Percentiles rank a stretch among this genome's conserved stretches.
phyloP scores from a whole-genome alignment of 1,284 basidiomycete genomes.

The Tremellales sp. region DNA sequence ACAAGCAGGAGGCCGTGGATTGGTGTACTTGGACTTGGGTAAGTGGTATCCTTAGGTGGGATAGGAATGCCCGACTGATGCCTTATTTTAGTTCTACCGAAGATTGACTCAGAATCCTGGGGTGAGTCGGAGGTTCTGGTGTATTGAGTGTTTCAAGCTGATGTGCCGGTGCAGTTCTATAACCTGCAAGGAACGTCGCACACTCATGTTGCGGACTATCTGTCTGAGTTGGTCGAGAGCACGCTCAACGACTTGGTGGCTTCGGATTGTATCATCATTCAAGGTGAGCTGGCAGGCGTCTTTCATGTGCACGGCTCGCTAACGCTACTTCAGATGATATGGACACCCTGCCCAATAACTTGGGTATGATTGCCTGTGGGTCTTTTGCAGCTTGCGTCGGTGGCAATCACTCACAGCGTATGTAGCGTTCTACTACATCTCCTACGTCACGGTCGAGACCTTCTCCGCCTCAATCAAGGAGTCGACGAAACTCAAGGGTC shows the following conservation, averaged over 20 bases:
- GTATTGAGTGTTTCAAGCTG: slow-evolving; percentile 10
- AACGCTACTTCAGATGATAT: slow-evolving; percentile 66
- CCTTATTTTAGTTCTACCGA: no score
- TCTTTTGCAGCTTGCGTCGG: no score
- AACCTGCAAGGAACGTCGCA: slow-evolving; percentile 90
- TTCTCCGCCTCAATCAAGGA: slow-evolving; percentile 95
- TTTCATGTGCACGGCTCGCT: slow-evolving; percentile 18
- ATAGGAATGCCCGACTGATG: no score
- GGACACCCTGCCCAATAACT: slow-evolving; percentile 84
- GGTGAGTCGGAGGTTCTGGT: slow-evolving; percentile 34
- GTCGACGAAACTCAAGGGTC: slow-evolving; percentile 93
- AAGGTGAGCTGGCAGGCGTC: slow-evolving; percentile 52
- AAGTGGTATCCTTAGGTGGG: no score
- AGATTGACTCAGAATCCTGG: slow-evolving; percentile 83
- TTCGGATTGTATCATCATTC: slow-evolving; percentile 92
- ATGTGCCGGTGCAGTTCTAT: slow-evolving; percentile 59
- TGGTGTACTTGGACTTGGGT: slow-evolving; percentile 50
- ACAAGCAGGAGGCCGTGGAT: slow-evolving; percentile 94
- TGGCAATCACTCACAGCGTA: slow-evolving; percentile 61
- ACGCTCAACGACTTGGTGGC: slow-evolving; percentile 86
- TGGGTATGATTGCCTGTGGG: slow-evolving; percentile 98
- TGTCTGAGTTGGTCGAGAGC: slow-evolving; percentile 93
- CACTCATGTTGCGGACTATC: slow-evolving; percentile 85
- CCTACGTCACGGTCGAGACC: slow-evolving; percentile 92
- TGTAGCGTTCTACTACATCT: slow-evolving; percentile 57